A percentile compares a stretch with the other conserved stretches of the same genome.
These are phyloP conservation scores for Teratosphaeria destructans DNA, from an alignment of 2,329 filamentous ascomycete genomes.

Conservation along the genomic window DNA sequence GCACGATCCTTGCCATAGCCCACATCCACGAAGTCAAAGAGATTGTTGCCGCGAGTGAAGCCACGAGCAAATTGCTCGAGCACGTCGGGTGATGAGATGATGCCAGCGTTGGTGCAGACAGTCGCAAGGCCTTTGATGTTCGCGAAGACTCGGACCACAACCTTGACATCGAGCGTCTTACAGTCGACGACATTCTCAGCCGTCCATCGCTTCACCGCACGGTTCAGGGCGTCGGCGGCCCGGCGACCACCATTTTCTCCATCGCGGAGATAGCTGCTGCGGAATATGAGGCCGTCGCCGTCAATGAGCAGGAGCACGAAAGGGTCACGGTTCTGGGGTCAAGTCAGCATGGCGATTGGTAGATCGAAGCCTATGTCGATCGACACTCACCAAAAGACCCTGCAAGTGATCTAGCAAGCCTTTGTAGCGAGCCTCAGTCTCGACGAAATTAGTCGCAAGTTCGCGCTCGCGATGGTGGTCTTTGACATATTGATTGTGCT, in stretches of 20 bases:
- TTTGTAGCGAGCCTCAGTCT: slow-evolving; percentile 1
- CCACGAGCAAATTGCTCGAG: slow-evolving; percentile 46
- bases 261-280: slow-evolving; percentile 15
- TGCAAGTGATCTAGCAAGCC: slow-evolving; percentile 4
- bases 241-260: slow-evolving; percentile 44
- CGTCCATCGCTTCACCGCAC: slow-evolving; percentile 36
- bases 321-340: slow-evolving; percentile 38
- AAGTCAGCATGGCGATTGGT: not conserved
- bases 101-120: slow-evolving; percentile 34
- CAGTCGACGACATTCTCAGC: slow-evolving; percentile 17
- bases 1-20: slow-evolving; percentile 49
- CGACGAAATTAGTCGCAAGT: not conserved
- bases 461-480: slow-evolving; percentile 19
- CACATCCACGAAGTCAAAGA: slow-evolving; percentile 52
- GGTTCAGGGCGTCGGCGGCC: slow-evolving; percentile 44
- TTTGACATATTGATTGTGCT: slow-evolving; percentile 20
- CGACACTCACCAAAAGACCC: not conserved
- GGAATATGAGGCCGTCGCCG: slow-evolving; percentile 47
- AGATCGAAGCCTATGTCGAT: not conserved
- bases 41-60: slow-evolving; percentile 47
- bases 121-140: slow-evolving; percentile 35
- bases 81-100: slow-evolving; percentile 41
- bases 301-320: slow-evolving; percentile 53
- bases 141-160: slow-evolving; percentile 36
- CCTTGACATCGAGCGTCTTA: slow-evolving; percentile 34